Conservation (phyloP, 768 basidiomycete species). For the Cystofilobasidium capitatum region DNA sequence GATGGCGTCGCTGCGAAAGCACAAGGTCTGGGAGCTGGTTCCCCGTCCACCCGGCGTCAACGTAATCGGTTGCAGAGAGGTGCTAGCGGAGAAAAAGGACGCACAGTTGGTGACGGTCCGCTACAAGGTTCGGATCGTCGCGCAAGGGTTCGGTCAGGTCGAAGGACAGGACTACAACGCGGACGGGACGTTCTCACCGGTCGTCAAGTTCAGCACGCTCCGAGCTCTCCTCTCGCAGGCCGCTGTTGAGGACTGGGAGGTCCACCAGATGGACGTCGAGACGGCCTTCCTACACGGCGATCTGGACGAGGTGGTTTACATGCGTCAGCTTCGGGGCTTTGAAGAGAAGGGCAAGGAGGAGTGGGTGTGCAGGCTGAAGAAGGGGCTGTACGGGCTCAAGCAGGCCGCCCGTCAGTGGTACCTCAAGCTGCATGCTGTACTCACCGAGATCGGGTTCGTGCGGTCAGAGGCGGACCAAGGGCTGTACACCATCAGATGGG, state of each 20-base stretch:
- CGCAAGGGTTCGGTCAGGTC: constrained; percentile 27
- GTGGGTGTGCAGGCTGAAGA: constrained; percentile 12
- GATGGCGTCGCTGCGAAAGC: neutral
- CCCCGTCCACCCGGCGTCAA: neutral
- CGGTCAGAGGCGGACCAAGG: constrained; percentile 6
- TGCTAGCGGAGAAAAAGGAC: neutral
- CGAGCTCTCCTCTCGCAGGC: constrained; percentile 11
- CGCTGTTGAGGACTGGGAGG: neutral
- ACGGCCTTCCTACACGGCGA: constrained; percentile 19
- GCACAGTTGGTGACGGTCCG: neutral
- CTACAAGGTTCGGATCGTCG: neutral
- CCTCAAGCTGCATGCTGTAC: neutral
- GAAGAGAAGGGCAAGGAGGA: neutral
- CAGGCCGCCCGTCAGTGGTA: constrained; percentile 24
- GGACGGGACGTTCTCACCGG: constrained; percentile 1
- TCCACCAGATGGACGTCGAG: constrained; percentile 21
- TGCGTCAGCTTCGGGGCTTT: constrained; percentile 1
- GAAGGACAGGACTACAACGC: constrained; percentile 14
- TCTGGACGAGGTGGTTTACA: constrained; percentile 15
- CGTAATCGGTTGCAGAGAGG: neutral
- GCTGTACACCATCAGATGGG: constrained; percentile 8
- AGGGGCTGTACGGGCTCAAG: constrained; percentile 26
- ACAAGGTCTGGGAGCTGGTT: neutral
- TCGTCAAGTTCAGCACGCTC: constrained; percentile 1
- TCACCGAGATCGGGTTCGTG: constrained; percentile 9